Percentiles rank a stretch among this genome's conserved stretches.
phyloP scores from a whole-genome alignment of 345 rosid genomes.

The thale cress (Arabidopsis thaliana) region TAIR10.1 NC_003075.7:15832501-15833000 shows the following conservation, averaged over 20 bases:
- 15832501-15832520: slow-evolving; percentile 64
- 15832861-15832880: slow-evolving; percentile 80
- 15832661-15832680: slow-evolving; percentile 56
- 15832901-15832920: slow-evolving; percentile 90
- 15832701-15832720: slow-evolving; percentile 78
- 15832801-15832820: slow-evolving; percentile 51
- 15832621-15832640: slow-evolving; percentile 71
- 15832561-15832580: slow-evolving; percentile 69
- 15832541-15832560: slow-evolving; percentile 63
- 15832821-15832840: slow-evolving; percentile 52
- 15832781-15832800: slow-evolving; percentile 64
- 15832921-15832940: slow-evolving; percentile 79
- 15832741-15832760: slow-evolving; percentile 77
- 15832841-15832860: slow-evolving; percentile 53
- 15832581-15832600: slow-evolving; percentile 76
- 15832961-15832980: slow-evolving; percentile 86
- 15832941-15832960: slow-evolving; percentile 89
- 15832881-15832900: slow-evolving; percentile 85
- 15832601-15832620: slow-evolving; percentile 77
- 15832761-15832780: slow-evolving; percentile 73
- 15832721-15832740: slow-evolving; percentile 54
- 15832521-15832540: slow-evolving; percentile 51
- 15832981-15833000: slow-evolving; percentile 82
- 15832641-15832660: slow-evolving; percentile 69
- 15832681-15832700: slow-evolving; percentile 68